Base-by-base conservation (phyloP, 1,284 basidiomycete genomes). In the Pseudozyma tsukubaensis region DNA sequence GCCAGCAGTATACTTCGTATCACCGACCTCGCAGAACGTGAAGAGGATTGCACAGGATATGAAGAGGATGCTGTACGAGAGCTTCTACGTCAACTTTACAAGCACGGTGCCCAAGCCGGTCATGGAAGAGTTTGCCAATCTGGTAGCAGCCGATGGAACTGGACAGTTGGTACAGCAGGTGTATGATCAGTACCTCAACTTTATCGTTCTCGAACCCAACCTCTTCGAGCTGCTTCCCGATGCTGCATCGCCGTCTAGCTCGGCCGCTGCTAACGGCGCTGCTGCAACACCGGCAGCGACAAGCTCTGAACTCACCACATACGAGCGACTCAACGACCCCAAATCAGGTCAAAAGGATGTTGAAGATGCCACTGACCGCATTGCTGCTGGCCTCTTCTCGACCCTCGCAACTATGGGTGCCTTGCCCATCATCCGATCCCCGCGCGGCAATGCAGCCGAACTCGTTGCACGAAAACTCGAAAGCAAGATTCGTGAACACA, bases 381-480 rank as follows among this genome's bases (percentile, higher is more conserved):
- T 99, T 62, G 92, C 96, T 2, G 91, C 87, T 72, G 95, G 96
- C 0, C 86, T 99, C 4, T 97, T 98, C 84, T 94, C 93, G 74
- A 93, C 93, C 1, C 88, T 98, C n/a, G 94, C 91, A 13, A 98
- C 96, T 0, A 89, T 92, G 85, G 94, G 93, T 1, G 92, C 93
- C 73, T 91, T 97, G 8, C 97, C 97, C 6, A 92, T 97, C 81
- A 98, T 99, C 70, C 91, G 97, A 35, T 92, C 93, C 64, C 97
- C 97, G 4, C 88, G 92, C 80, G 96, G 96, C 0, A 98, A 98
- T 84, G 97, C 97, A 3, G 96, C 96, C 18, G 97, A 99, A 85
- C 97, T 98, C 92, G 91, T 99, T 2, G 94, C 95, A 1, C 92
- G 94, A 84, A 97, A 94, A 84, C 88, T 99, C 7, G 97, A 99